Base-by-base conservation (phyloP, 352 stramenopile species). In the Phytophthora idaei region DNA sequence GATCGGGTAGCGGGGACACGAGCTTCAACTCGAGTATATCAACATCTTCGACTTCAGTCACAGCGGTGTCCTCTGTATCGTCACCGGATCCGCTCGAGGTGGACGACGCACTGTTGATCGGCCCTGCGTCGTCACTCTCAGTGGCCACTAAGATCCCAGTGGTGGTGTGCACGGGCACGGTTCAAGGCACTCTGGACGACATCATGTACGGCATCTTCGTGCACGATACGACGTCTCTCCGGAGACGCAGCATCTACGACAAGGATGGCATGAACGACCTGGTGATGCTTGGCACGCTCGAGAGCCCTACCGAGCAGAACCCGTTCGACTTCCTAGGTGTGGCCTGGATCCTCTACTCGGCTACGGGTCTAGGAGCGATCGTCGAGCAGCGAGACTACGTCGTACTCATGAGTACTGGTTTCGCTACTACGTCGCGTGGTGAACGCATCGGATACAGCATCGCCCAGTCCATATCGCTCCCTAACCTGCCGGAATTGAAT, bases 121-220 rank as follows among this genome's bases (percentile, higher is more conserved):
- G 77, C 0, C 81, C 81, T 25, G 77, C 71, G 28, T 72, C 77
- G 14, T 70, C 75, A 0, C 61, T 87, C 34, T 78, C 81, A 0
- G 78, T 77, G 5, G 83, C 70, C 53, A 78, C 69, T 21, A 72
- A 73, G 11, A 69, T 78, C 48, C 75, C 72, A 0, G 45, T 78
- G 10, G 70, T 81, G 31, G 15, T 84, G n/a, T 64, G 58, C 27
- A 73, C 57, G 4, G 77, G 76, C 5, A 74, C 64, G 9, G 53
- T 81, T 7, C 64, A 77, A 7, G 80, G 82, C 17, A 76, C 69
- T 15, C 36, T 90, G 14, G 80, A 89, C 27, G 82, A 90, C 52
- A 64, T 72, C 15, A 67, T 89, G 55, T 89, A 87, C 56, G 80
- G 78, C 29, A 62, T 57, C 31, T 69, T 73, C 28, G 74, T 74